Base-by-base conservation (phyloP, 208 protist species). In the Crithidia fasciculata region DNA sequence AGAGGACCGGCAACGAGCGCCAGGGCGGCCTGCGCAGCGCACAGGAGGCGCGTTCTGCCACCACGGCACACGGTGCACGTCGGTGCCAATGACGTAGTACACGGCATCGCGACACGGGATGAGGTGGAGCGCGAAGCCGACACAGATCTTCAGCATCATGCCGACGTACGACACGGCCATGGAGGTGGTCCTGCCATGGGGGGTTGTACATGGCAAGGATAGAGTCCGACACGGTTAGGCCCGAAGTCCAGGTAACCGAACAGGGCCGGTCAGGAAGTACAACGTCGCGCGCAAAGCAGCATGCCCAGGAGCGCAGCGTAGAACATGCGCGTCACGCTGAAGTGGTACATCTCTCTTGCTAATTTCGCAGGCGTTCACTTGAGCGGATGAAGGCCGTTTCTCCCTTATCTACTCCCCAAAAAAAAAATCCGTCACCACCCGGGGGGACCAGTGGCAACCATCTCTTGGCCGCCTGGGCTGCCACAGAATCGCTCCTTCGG, bases 191-290 rank as follows among this genome's bases (percentile, higher is more conserved):
- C 18, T 89, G 56, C 13, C 13, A 83, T 54, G 0, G 90, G 0
- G 90, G 88, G 70, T 91, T 80, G 73, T 92, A 93, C 69, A 81
- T 64, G 18, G 79, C 77, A 18, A 95, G 69, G 8, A 89, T 74
- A 28, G 87, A 88, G 47, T 77, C 84, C 13, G 52, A 77, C 16
- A 86, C 62, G 10, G 59, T 61, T 61, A 8, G 68, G 16, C 12
- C 82, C 84, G 69, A 93, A 93, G 74, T 93, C 84, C n/a, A 89
- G 44, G 77, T 93, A 92, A 3, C 90, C 90, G 52, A 91, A 91
- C 28, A 92, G 49, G 49, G 10, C 85, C 85, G 4, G 83, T 68
- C 18, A 81, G 59, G 36, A 84, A 65, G 84, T 95, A 93, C 7
- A 95, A 69, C 2, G 66, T 67, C 18, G 83, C 85, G 83, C 85